Evolutionary conservation across 306 rosid species (phyloP), one percentile per base, ranked within the genome.

Genomic region (Quercus suber): DNA sequence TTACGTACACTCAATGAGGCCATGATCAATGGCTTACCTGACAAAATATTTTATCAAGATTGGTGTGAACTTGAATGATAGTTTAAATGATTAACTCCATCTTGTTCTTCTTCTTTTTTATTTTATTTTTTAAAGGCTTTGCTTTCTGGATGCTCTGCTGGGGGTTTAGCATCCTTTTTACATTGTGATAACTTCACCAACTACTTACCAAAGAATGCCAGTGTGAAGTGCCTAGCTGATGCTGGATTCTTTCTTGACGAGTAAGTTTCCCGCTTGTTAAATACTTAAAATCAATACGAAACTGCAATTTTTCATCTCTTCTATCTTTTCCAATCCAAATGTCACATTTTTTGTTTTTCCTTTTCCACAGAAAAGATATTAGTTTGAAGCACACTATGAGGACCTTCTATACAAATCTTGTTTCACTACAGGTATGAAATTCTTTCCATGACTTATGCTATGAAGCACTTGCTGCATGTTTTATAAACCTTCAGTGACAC

Each of bases 101-200:
- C 45, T 41, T 41, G 45, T 41, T 41, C 10, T 41, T 35, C 43
- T 4, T 86, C 5, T 19, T 19, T 52, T 78, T 49, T 6, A 6
- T 71, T 35, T 71, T 80, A n/a, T 84, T 23, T 84, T 23, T 41
- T 41, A 2, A 57, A 92, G 98, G 98, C 96, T 83, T 82, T 95
- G 88, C 92, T 95, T 69, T 93, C 99, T 55, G 99, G 99, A 58
- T 95, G 97, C 84, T 93, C 98, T 35, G 99, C 99, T 15, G 99
- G 99, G 79, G 99, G 98, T 51, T 87, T 95, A 73, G 93, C 99
- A 6, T 76, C 97, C 59, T 95, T 95, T 88, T 82, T 91, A 58
- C 98, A 95, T 18, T 95, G 99, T 83, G 92, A 93, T 55, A 82
- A 73, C 74, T 93, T 95, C 75, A 56, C 94, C 58, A 89, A 82